These are phyloP conservation scores for Clitoria ternatea DNA, from an alignment of 306 rosid species.

Conservation along the genomic window DNA sequence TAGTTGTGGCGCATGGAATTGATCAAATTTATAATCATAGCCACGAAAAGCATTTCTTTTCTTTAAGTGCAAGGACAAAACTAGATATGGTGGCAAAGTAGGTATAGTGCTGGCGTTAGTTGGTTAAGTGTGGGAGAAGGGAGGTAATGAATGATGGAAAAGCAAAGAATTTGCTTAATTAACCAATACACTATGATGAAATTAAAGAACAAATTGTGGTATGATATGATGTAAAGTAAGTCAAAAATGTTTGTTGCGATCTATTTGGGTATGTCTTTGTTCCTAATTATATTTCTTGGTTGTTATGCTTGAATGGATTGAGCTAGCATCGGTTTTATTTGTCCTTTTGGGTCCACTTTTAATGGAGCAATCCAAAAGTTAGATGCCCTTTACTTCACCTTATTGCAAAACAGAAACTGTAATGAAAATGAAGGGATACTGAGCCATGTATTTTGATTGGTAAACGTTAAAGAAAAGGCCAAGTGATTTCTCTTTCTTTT, in stretches of 20 bases:
- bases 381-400: conserved; percentile 15
- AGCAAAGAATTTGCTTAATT: conserved; percentile 35
- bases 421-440: background rate
- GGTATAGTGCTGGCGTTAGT: conserved; percentile 78
- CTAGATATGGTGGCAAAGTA: conserved; percentile 40
- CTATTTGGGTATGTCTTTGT: conserved; percentile 10
- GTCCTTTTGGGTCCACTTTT: conserved; percentile 21
- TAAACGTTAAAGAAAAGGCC: background rate
- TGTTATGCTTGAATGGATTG: conserved; percentile 24
- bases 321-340: conserved; percentile 25
- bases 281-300: conserved; percentile 6
- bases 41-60: conserved; percentile 43
- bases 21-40: conserved; percentile 30
- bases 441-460: conserved; percentile 13
- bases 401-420: background rate
- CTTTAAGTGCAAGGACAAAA: conserved; percentile 84
- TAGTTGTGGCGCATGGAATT: conserved; percentile 23
- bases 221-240: conserved; percentile 30
- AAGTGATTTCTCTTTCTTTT: background rate
- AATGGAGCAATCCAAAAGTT: background rate
- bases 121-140: conserved; percentile 96
- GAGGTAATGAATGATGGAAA: conserved; percentile 65
- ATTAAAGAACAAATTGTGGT: conserved; percentile 19
- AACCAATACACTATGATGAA: conserved; percentile 35
- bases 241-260: conserved; percentile 30